Percentiles rank a stretch among this genome's conserved stretches.
Evolutionary conservation across 1,284 basidiomycete genomes (phyloP).

Genomic region (Leccinum ponderosum): DNA sequence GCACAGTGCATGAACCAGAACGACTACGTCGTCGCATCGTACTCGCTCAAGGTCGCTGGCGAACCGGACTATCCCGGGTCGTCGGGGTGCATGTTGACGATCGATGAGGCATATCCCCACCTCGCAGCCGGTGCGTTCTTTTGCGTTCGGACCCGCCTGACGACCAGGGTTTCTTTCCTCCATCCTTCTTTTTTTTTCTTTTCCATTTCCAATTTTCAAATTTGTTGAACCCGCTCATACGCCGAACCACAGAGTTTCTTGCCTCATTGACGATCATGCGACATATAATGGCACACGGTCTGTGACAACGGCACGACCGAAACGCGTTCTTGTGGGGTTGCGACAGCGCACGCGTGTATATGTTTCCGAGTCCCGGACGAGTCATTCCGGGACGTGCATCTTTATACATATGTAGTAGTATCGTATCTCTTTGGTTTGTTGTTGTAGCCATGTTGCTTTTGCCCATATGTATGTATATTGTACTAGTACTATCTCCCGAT

Average conservation of each 20-base stretch:
- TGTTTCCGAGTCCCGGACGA: neutral
- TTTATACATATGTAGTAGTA: neutral
- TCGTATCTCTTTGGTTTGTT: neutral
- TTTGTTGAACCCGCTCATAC: slow-evolving; percentile 3
- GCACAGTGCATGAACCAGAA: slow-evolving; percentile 53
- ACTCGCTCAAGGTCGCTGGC: slow-evolving; percentile 53
- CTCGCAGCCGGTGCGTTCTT: slow-evolving; percentile 48
- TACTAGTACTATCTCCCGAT: neutral
- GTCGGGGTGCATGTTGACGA: slow-evolving; percentile 59
- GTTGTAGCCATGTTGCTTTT: slow-evolving; percentile 9
- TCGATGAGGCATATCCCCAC: slow-evolving; percentile 59
- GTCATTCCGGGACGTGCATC: slow-evolving; percentile 10
- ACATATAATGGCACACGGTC: slow-evolving; percentile 54
- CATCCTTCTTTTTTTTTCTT: neutral
- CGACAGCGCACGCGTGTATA: neutral
- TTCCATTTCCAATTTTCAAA: neutral
- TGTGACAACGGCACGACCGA: slow-evolving; percentile 28
- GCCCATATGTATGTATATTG: neutral
- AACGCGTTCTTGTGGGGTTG: slow-evolving; percentile 13
- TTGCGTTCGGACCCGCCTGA: neutral
- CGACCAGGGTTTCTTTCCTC: neutral
- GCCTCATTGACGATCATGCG: slow-evolving; percentile 64
- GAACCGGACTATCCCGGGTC: slow-evolving; percentile 55
- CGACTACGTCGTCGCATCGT: slow-evolving; percentile 56
- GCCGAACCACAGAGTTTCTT: slow-evolving; percentile 48